Percentiles rank a stretch among this genome's conserved stretches.
Conservation (phyloP, 768 basidiomycete species). For the Mycena alexandri region DNA sequence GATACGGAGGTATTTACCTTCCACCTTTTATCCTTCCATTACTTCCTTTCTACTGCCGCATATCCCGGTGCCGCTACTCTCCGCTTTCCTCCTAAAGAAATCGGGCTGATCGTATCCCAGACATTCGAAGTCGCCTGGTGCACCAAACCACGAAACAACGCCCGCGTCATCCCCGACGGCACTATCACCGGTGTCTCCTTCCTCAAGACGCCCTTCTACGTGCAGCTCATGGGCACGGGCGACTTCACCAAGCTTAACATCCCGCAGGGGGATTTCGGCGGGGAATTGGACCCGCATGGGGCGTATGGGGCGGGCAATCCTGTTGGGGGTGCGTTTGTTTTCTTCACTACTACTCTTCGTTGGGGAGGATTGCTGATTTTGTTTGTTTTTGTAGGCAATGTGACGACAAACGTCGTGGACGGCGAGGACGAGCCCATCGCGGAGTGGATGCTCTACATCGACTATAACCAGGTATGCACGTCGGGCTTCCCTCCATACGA, state of each 20-base stretch:
- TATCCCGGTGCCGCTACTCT: too few relatives aligned
- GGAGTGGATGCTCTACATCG: slow-evolving; percentile 57
- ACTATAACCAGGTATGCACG: slow-evolving; percentile 41
- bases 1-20: slow-evolving; percentile 52
- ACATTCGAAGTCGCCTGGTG: slow-evolving; percentile 59
- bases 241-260: slow-evolving; percentile 59
- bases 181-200: slow-evolving; percentile 56
- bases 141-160: slow-evolving; percentile 57
- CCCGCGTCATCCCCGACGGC: slow-evolving; percentile 60
- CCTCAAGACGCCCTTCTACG: slow-evolving; percentile 58
- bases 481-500: too few relatives aligned
- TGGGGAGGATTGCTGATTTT: too few relatives aligned
- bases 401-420: slow-evolving; percentile 50
- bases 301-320: slow-evolving; percentile 55
- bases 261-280: slow-evolving; percentile 54
- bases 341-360: too few relatives aligned
- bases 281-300: slow-evolving; percentile 62
- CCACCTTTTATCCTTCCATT: neutral
- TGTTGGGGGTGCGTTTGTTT: slow-evolving; percentile 49
- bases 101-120: slow-evolving; percentile 18
- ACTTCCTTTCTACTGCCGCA: too few relatives aligned
- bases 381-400: slow-evolving; percentile 44
- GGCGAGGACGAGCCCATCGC: slow-evolving; percentile 47
- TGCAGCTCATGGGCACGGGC: slow-evolving; percentile 58
- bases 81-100: slow-evolving; percentile 41